Base-by-base conservation (phyloP, 2,329 filamentous ascomycete genomes). In the Aurifilum marmelostoma region DNA sequence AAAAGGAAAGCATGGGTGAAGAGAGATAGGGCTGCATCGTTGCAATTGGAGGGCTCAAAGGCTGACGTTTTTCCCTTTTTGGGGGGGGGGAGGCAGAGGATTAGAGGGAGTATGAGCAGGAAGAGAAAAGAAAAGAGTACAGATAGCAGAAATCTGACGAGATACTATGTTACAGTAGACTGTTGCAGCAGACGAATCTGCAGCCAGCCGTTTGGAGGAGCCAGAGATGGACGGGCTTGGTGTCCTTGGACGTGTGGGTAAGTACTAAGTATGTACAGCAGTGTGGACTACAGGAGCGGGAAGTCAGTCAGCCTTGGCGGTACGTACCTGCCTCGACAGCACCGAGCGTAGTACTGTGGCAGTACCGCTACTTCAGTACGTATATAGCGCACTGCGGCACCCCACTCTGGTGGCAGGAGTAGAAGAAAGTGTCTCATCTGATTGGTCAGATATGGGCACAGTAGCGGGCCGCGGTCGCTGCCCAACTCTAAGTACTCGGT, bases 21-120 rank as follows among this genome's bases (percentile, higher is more conserved):
- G 18, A 27, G 64, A 37, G 54, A 71, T 71, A 71, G 69, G 69
- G 69, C 69, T 71, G 69, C 69, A 71, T 71, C 63, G 67, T 71
- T 69, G 67, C 69, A 69, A 66, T 71, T 67, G 58, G 65, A 50
- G 61, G 61, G 61, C 41, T 32, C 50, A 27, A 11, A 24, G 14
- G 18, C 39, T 41, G 12, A 37, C 59, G 39, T 27, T 41, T 24
- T 29, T 24, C 59, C 39, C 24, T 43, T 43, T 62, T 37, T 21
- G 34, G 39, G 21, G 29, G 9, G 21, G 21, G 11, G 21, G 41
- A 43, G 41, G 7, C 2, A 9, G 18, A 47, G 21, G 7, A 9
- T 7, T 7, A 47, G 43, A 1, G 9, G 18, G 43, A 8, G 24
- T 18, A 54, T 4, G 41, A 47, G 41, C 11, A 41, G 39, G 6